phyloP scores from a whole-genome alignment of 2,329 filamentous ascomycete species.

The Thielaviopsis populi region DNA sequence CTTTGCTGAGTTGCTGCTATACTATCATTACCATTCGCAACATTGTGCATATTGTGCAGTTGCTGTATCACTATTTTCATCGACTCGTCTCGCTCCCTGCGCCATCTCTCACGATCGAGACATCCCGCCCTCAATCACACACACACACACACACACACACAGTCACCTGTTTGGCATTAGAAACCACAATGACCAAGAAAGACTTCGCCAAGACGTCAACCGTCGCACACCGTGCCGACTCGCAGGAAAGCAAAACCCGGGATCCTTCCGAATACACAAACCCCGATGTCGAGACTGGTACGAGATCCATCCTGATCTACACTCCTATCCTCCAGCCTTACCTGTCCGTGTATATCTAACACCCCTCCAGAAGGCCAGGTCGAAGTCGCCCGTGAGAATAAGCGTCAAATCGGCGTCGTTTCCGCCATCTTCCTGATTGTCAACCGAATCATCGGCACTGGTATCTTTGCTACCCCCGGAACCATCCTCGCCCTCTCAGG shows the following conservation, averaged over 20 bases:
- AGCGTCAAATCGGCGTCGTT: slow-evolving; percentile 40
- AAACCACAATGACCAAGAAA: background rate
- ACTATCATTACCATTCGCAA: too few species aligned
- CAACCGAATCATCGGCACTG: slow-evolving; percentile 51
- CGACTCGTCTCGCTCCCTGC: background rate
- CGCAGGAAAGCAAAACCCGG: background rate
- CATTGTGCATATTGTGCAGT: background rate
- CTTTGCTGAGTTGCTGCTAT: background rate
- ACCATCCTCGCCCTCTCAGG: slow-evolving; percentile 42
- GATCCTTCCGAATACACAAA: background rate
- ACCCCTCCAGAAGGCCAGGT: slow-evolving; percentile 22
- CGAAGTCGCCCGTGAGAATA: slow-evolving; percentile 30
- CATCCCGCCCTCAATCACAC: background rate
- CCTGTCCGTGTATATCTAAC: background rate
- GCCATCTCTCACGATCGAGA: background rate
- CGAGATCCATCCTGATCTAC: background rate
- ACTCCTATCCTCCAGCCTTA: background rate
- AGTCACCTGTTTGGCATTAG: too few species aligned
- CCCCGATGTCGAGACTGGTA: slow-evolving; percentile 6
- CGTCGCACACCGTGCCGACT: slow-evolving; percentile 1
- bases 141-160: background rate
- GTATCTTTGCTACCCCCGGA: slow-evolving; percentile 50
- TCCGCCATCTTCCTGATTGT: slow-evolving; percentile 46
- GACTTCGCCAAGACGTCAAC: slow-evolving; percentile 1
- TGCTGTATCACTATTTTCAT: background rate